Conservation (phyloP, 345 rosid species). For the Eucalyptus curtisii region DNA sequence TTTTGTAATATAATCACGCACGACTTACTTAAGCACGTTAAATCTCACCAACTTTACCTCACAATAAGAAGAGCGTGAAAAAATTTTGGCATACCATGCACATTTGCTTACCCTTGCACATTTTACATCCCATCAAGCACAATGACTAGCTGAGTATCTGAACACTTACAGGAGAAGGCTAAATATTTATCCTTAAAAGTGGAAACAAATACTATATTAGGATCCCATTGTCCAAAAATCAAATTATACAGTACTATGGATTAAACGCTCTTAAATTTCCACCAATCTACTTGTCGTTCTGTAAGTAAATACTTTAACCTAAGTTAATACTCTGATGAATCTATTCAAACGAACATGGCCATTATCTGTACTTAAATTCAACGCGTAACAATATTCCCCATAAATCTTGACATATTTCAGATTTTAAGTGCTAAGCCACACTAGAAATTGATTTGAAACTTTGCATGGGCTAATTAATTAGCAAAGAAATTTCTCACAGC, state of each 20-base stretch:
- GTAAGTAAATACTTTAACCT: background rate
- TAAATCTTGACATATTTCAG: background rate
- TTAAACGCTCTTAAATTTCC: background rate
- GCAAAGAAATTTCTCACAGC: background rate
- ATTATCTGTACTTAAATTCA: background rate
- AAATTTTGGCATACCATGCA: background rate
- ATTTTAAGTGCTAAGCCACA: background rate
- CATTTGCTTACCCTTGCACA: background rate
- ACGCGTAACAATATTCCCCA: background rate
- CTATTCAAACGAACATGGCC: background rate
- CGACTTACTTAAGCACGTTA: background rate
- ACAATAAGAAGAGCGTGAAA: background rate
- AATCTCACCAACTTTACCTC: background rate
- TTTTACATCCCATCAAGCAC: background rate
- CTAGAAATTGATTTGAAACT: background rate
- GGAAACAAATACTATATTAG: background rate
- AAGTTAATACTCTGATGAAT: background rate
- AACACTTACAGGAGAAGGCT: background rate
- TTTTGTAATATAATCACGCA: background rate
- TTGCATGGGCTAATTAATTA: background rate
- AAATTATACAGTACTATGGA: background rate
- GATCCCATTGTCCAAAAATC: background rate
- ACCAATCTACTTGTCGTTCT: background rate
- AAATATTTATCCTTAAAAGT: background rate
- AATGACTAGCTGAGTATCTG: background rate